phyloP scores from a whole-genome alignment of 2,329 filamentous ascomycete genomes.

The Diaporthe ilicicola region DNA sequence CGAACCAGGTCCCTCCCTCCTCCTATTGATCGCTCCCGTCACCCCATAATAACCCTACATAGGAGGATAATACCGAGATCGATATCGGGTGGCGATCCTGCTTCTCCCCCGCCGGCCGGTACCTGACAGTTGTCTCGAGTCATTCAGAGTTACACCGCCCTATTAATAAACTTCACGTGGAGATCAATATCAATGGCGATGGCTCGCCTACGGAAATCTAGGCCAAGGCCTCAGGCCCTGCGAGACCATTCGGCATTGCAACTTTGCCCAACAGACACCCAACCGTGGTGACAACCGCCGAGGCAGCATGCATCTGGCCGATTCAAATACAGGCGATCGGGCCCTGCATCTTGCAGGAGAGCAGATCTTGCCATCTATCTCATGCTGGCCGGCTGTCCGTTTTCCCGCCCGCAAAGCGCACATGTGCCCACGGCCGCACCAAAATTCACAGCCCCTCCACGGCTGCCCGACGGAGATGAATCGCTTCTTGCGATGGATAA shows the following conservation, averaged over 20 bases:
- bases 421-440: background rate
- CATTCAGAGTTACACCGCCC: constrained; percentile 11
- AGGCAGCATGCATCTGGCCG: background rate
- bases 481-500: background rate
- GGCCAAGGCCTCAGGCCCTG: background rate
- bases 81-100: background rate
- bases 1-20: background rate
- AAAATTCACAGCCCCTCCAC: background rate
- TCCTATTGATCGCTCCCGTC: background rate
- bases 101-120: background rate
- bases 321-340: constrained; percentile 6
- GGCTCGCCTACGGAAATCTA: background rate
- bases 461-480: background rate
- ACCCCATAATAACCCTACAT: background rate
- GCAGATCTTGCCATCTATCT: background rate
- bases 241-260: background rate
- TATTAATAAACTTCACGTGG: background rate
- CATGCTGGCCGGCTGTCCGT: background rate
- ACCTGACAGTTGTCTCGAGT: background rate
- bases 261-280: background rate
- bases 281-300: background rate
- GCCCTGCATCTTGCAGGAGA: background rate
- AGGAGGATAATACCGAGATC: background rate
- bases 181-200: background rate
- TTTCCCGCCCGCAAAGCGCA: background rate